These are phyloP conservation scores for Westerdykella sp. DNA, from an alignment of 2,329 filamentous ascomycete genomes.

Conservation along the genomic window DNA sequence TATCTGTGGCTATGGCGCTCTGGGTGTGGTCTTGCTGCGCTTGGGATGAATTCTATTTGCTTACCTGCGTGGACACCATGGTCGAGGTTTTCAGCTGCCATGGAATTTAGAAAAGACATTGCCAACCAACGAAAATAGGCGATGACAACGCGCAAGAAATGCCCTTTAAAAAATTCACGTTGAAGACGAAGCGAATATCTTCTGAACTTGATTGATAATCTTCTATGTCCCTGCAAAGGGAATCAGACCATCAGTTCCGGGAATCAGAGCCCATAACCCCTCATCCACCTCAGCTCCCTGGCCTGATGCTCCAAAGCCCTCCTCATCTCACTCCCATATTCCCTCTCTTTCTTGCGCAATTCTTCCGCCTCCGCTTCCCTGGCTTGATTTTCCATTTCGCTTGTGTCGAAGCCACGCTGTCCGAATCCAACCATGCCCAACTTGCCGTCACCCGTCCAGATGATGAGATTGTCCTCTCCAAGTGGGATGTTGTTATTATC, in stretches of 20 bases:
- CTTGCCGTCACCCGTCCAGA: slow-evolving; percentile 80
- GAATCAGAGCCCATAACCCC: slow-evolving; percentile 50
- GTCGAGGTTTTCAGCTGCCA: too few relatives aligned
- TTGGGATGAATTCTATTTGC: too few relatives aligned
- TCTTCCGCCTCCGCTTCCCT: slow-evolving; percentile 42
- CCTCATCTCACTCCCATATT: slow-evolving; percentile 67
- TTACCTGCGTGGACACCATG: too few relatives aligned
- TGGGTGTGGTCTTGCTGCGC: too few relatives aligned
- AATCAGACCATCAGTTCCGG: neutral
- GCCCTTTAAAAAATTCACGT: neutral
- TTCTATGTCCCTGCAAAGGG: too few relatives aligned
- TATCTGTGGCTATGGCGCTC: too few relatives aligned
- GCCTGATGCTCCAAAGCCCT: slow-evolving; percentile 69
- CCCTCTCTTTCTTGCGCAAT: slow-evolving; percentile 51
- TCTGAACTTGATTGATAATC: too few relatives aligned
- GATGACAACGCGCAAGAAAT: neutral
- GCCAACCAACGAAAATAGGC: too few relatives aligned
- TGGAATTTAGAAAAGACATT: too few relatives aligned
- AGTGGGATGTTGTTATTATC: slow-evolving; percentile 8
- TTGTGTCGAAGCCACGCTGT: slow-evolving; percentile 19
- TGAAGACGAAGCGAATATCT: too few relatives aligned
- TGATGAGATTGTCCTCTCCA: slow-evolving; percentile 59
- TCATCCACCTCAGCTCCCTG: slow-evolving; percentile 70
- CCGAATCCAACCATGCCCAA: slow-evolving; percentile 61
- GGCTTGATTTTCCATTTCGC: slow-evolving; percentile 29